Base-by-base conservation (phyloP, 2,329 filamentous ascomycete species). In the Neophaeococcomyces mojaviensis region DNA sequence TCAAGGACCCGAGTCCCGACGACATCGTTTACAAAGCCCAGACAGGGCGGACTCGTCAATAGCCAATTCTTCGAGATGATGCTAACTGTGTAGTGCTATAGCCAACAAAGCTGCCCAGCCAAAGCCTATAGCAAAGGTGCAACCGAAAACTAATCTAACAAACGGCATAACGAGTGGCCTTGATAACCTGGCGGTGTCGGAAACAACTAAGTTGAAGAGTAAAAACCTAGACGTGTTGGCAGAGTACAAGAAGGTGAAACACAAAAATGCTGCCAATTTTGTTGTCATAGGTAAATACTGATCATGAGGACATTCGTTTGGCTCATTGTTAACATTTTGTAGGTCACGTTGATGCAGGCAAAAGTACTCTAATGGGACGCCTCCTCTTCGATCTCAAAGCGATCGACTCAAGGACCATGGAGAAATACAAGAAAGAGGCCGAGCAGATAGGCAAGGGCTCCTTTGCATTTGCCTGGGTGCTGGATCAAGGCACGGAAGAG, bases 341-440 rank as follows among this genome's bases (percentile, higher is more conserved):
- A 88, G 88, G 92, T 12, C 92, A 98, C 63, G 92, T 98, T 46
- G 92, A 98, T 64, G 90, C 94, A 43, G 92, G 92, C 43, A 98
- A 98, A 67, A 96, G 88, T 63, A 98, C 92, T 4, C 75, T 98
- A 31, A 97, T 98, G 90, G 92, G 90, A 0, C 81, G 92, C n/a
- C 67, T 98, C 22, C 71, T 98, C 4, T 81, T 90, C 34, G 92
- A 98, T 57, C 76, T 95, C 33, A 85, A 89, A 49, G 85, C 89
- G 20, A 81, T 98, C 5, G 86, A 95, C 55, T 81, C 94, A 61
- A 76, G 89, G 49, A 90, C 89, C 0, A 76, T 98, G 49, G 88
- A 95, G 47, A 90, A 85, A 62, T 89, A 94, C 57, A 79, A 82
- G 16, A 85, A 84, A 63, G 89, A 96, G 67, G 90, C 92, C 1